These are phyloP conservation scores for Polytolypa hystricis DNA, from an alignment of 2,329 filamentous ascomycete genomes.

Conservation along the genomic window DNA sequence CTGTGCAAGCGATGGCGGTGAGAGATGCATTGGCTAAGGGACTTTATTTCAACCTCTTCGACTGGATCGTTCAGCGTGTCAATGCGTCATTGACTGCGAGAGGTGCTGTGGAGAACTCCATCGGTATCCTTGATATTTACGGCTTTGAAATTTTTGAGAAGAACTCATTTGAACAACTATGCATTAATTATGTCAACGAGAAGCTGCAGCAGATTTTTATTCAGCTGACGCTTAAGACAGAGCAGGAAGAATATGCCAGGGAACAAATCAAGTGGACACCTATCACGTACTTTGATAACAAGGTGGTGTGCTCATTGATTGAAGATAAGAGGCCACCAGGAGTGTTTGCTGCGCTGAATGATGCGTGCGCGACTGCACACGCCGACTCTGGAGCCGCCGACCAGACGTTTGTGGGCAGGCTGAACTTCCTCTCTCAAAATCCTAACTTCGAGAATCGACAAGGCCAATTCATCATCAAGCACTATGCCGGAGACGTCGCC, in stretches of 20 bases:
- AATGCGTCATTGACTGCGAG: constrained; percentile 78
- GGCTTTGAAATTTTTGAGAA: constrained; percentile 99
- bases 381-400: constrained; percentile 91
- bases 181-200: constrained; percentile 99
- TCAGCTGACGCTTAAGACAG: constrained; percentile 87
- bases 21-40: constrained; percentile 86
- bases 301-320: constrained; percentile 94
- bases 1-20: constrained; percentile 72
- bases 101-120: constrained; percentile 65
- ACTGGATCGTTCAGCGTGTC: constrained; percentile 92
- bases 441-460: constrained; percentile 84
- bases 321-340: constrained; percentile 83
- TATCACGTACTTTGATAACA: constrained; percentile 99
- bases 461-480: constrained; percentile 95
- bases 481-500: constrained; percentile 93
- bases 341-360: constrained; percentile 90
- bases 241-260: constrained; percentile 92
- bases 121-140: constrained; percentile 97
- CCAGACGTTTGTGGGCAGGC: constrained; percentile 84
- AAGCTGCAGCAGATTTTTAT: constrained; percentile 99
- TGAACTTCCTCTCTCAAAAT: constrained; percentile 79
- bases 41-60: constrained; percentile 96
- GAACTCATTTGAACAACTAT: constrained; percentile 97
- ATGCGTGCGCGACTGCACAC: constrained; percentile 96
- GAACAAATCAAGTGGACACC: constrained; percentile 98